Evolutionary conservation across 306 rosid species (phyloP).

Genomic region (Cucumis cinereus): DNA sequence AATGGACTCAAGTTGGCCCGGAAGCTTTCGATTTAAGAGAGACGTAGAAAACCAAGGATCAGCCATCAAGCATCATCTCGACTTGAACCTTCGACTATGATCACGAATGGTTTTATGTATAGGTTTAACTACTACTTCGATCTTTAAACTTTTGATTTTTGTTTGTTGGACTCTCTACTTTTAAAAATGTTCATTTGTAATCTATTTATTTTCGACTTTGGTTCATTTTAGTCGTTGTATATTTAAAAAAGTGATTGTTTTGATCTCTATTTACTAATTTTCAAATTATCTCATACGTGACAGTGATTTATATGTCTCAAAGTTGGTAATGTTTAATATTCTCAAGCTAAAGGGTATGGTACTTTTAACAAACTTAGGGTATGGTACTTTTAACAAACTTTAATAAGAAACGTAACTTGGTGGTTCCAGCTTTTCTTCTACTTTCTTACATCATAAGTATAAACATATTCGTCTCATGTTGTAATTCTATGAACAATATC

Average conservation of each 20-base stretch:
- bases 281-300: too few species aligned
- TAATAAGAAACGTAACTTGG: not conserved
- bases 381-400: not conserved
- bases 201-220: too few species aligned
- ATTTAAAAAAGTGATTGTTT: too few species aligned
- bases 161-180: too few species aligned
- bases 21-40: conserved; percentile 1
- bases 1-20: not conserved
- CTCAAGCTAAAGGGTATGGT: not conserved
- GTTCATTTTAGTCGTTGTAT: too few species aligned
- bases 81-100: not conserved
- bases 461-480: not conserved
- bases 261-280: too few species aligned
- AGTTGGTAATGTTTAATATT: not conserved
- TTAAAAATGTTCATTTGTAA: too few species aligned
- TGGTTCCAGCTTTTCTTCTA: not conserved
- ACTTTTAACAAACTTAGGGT: not conserved
- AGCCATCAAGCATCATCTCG: not conserved
- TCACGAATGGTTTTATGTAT: not conserved
- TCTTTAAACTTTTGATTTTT: too few species aligned
- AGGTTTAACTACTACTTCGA: too few species aligned
- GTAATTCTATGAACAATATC: not conserved
- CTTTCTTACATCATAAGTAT: not conserved
- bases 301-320: too few species aligned
- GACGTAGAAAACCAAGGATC: not conserved